Evolutionary conservation across 2,329 filamentous ascomycete genomes (phyloP).

Genomic region (Pseudogymnoascus sp.): DNA sequence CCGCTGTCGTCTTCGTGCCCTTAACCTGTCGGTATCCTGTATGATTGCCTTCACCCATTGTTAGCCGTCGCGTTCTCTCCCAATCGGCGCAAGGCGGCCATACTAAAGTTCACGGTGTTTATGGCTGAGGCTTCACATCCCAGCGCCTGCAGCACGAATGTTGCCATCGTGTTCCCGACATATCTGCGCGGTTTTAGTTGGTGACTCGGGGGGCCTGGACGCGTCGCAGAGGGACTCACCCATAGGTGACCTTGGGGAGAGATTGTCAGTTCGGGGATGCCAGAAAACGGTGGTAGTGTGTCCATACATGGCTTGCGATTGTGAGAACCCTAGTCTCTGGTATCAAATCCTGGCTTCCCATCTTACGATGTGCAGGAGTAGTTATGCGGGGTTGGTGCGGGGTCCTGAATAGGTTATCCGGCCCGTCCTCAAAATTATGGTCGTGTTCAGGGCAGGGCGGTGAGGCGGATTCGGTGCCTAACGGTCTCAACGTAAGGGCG

Average conservation of each 20-base stretch:
- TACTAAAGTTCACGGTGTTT: slow-evolving; percentile 97
- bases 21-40: slow-evolving; percentile 86
- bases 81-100: slow-evolving; percentile 28
- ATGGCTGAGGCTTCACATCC: slow-evolving; percentile 90
- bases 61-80: background rate
- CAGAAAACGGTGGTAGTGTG: slow-evolving; percentile 13
- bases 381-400: slow-evolving; percentile 4
- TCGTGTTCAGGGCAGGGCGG: slow-evolving; percentile 3
- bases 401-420: slow-evolving; percentile 1
- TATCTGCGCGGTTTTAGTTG: slow-evolving; percentile 50
- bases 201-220: slow-evolving; percentile 5
- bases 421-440: background rate
- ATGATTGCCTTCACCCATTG: slow-evolving; percentile 68
- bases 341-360: slow-evolving; percentile 26
- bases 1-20: slow-evolving; percentile 71
- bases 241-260: slow-evolving; percentile 58
- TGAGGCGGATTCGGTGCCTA: background rate
- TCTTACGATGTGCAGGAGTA: background rate
- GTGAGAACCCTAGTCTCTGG: slow-evolving; percentile 67
- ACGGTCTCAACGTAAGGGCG: background rate
- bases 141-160: slow-evolving; percentile 85
- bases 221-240: slow-evolving; percentile 46
- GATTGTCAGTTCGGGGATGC: slow-evolving; percentile 19
- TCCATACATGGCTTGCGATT: slow-evolving; percentile 86
- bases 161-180: slow-evolving; percentile 96